A percentile compares a stretch with the other conserved stretches of the same genome.
These are phyloP conservation scores for Penicillium vulpinum DNA, from an alignment of 2,329 filamentous ascomycete genomes.

Conservation along the genomic window DNA sequence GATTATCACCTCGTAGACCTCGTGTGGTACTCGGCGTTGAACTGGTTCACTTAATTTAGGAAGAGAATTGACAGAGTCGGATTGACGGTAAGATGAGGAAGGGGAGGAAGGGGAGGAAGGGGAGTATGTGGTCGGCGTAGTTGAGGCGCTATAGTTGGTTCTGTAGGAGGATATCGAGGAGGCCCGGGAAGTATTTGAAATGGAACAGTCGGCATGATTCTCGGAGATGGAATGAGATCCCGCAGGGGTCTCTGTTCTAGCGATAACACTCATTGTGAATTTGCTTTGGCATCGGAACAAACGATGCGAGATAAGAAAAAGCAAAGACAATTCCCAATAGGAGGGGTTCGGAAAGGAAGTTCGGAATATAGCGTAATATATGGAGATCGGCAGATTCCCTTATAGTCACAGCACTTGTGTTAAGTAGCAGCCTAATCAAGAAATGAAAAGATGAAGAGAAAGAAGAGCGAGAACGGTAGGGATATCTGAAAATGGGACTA, in stretches of 20 bases:
- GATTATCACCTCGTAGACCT: conserved; percentile 58
- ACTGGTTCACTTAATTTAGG: conserved; percentile 35
- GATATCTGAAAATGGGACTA: not conserved
- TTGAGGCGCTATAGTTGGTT: conserved; percentile 39
- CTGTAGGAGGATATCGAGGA: conserved; percentile 41
- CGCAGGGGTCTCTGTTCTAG: conserved; percentile 38
- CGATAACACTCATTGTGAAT: conserved; percentile 43
- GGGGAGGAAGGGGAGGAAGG: conserved; percentile 41
- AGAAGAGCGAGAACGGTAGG: not conserved
- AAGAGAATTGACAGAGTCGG: conserved; percentile 42
- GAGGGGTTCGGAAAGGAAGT: conserved; percentile 19
- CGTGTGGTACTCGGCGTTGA: conserved; percentile 51
- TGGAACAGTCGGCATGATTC: conserved; percentile 24
- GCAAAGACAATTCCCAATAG: conserved; percentile 10
- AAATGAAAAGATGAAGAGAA: not conserved
- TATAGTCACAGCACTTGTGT: conserved; percentile 3
- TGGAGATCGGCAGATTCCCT: conserved; percentile 17
- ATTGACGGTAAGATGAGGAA: conserved; percentile 36
- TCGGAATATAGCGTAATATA: conserved; percentile 13
- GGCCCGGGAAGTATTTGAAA: conserved; percentile 33
- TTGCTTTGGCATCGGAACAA: conserved; percentile 21
- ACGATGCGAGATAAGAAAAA: conserved; percentile 11
- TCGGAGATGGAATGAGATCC: conserved; percentile 31
- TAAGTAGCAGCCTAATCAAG: not conserved
- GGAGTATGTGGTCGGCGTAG: conserved; percentile 41